Evolutionary conservation across 2,329 filamentous ascomycete species (phyloP).

Genomic region (Coniella vitis): DNA sequence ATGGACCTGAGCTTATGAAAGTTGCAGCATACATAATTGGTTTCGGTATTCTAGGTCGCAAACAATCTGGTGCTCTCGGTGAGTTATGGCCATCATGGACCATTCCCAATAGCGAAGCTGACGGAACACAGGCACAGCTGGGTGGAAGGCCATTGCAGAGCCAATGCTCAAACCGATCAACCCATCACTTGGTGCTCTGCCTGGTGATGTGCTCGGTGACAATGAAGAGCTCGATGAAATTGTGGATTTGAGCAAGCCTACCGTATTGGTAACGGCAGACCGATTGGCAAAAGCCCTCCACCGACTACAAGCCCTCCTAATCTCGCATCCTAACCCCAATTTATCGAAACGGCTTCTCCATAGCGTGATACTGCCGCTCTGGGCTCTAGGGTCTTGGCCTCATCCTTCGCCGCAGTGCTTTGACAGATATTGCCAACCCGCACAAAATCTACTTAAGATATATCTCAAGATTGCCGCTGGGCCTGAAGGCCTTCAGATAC

Average conservation of each 20-base stretch:
- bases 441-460: constrained; percentile 45
- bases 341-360: constrained; percentile 55
- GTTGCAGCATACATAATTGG: constrained; percentile 57
- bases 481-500: constrained; percentile 36
- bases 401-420: constrained; percentile 27
- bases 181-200: constrained; percentile 22
- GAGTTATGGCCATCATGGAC: constrained; percentile 28
- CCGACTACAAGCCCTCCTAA: constrained; percentile 48
- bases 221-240: constrained; percentile 28
- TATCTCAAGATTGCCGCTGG: constrained; percentile 52
- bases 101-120: neutral
- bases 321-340: constrained; percentile 61
- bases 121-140: constrained; percentile 38
- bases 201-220: constrained; percentile 11
- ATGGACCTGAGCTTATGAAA: constrained; percentile 50
- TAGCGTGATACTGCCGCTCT: constrained; percentile 54
- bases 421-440: constrained; percentile 36
- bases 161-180: constrained; percentile 50
- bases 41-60: constrained; percentile 60
- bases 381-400: constrained; percentile 52
- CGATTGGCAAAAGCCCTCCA: constrained; percentile 45
- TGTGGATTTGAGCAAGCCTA: constrained; percentile 37
- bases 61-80: constrained; percentile 52
- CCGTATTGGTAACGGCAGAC: constrained; percentile 38
- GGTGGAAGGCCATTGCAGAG: constrained; percentile 56